Base-by-base conservation (phyloP, 1,139 yeast species). In the Blastobotrys buckinghamii region DNA sequence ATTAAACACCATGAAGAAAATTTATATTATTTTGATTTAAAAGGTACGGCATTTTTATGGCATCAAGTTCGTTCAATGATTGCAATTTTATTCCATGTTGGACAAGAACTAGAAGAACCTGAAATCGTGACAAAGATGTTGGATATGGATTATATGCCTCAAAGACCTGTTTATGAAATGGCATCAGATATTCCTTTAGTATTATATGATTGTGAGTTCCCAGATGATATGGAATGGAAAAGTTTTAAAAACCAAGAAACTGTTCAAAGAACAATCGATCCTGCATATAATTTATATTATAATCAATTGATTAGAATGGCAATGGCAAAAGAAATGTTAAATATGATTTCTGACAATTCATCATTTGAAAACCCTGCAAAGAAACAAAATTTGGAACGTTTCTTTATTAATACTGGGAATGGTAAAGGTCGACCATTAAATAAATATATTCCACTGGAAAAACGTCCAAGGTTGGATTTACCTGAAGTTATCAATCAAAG, bases 21-120 rank as follows among this genome's bases (percentile, higher is more conserved):
- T n/a, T 47, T 62, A 39, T 85, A 75, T 59, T 84, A 82, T 51
- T 82, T 92, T 63, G 90, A 89, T 62, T 70, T 92, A 47, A 75
- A 78, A 55, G 99, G 98, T 0, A 73, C 87, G 1, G 98, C 98
- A 7, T 94, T 94, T 59, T 70, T 94, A 51, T 94, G 98, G 98
- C 97, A 94, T 64, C 99, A 94, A 65, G 99, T 94, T 20, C 77
- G 98, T 47, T 89, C 96, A 57, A 92, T 94, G 95, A 79, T 89
- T 69, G 95, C 95, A 0, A 73, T 86, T 7, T 65, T 94, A 47
- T 79, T 94, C 49, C 67, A 84, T 24, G 80, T 90, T 5, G 98
- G 96, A 1, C 96, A 89, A 64, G 73, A 72, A 16, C 73, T 79
- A 27, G 99, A 94, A 65, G 53, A 65, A 0, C 82, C 87, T 0